A percentile compares a stretch with the other conserved stretches of the same genome.
Conservation (phyloP, 2,329 filamentous ascomycete species). For the Colletotrichum orbiculare region DNA sequence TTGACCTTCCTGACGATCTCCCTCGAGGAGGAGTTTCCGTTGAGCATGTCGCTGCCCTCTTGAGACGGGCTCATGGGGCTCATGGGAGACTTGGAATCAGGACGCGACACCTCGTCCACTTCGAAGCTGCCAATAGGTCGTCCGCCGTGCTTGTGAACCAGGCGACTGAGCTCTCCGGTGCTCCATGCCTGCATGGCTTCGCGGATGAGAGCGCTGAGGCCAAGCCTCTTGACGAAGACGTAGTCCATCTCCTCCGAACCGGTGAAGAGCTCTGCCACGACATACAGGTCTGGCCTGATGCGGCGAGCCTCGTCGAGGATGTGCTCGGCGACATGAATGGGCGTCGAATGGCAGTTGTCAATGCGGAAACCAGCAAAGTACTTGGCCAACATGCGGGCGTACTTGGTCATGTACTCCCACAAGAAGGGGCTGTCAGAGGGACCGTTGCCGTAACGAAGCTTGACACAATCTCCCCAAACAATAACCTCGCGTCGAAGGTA, state of each 20-base stretch:
- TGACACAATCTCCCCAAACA: conserved; percentile 98
- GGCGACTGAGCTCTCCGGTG: conserved; percentile 88
- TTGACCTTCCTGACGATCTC: conserved; percentile 85
- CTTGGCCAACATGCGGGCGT: conserved; percentile 91
- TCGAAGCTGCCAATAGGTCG: conserved; percentile 97
- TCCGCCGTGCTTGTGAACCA: conserved; percentile 94
- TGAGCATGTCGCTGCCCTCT: conserved; percentile 41
- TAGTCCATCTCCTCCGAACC: conserved; percentile 97
- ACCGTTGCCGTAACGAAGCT: conserved; percentile 86
- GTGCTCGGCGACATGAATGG: conserved; percentile 92
- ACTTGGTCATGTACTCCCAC: conserved; percentile 96
- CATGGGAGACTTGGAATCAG: conserved; percentile 55
- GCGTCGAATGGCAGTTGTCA: conserved; percentile 98
- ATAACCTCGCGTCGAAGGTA: conserved; percentile 97
- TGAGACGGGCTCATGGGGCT: conserved; percentile 46
- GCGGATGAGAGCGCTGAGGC: conserved; percentile 89
- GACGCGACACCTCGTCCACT: conserved; percentile 82
- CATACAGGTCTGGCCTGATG: conserved; percentile 87
- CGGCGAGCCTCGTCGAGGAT: conserved; percentile 93
- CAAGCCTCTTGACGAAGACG: conserved; percentile 91
- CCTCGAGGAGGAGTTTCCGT: conserved; percentile 52
- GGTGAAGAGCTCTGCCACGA: conserved; percentile 95
- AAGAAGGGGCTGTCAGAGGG: conserved; percentile 90
- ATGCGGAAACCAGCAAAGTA: conserved; percentile 97
- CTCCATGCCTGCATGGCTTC: conserved; percentile 99